Evolutionary conservation across 768 basidiomycete genomes (phyloP), one percentile per base, ranked within the genome.

Genomic region (Podaxis carcinomalis): DNA sequence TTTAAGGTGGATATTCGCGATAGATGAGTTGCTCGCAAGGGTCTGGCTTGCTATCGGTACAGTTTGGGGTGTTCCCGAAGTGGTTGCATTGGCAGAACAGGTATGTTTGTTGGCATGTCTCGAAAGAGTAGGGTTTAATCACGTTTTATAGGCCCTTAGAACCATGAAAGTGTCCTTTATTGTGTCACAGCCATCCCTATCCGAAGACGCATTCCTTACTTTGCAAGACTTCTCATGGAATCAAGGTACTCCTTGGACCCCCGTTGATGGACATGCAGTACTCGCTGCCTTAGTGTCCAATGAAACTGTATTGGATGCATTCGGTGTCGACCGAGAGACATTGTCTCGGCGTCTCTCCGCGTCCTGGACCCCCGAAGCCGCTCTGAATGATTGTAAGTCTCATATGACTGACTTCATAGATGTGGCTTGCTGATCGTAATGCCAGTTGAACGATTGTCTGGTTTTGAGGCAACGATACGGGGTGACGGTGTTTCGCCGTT

Each of bases 281-380:
- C 69, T 91, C n/a, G 65, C 75, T 2, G 73, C 83, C n/a, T 71
- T 95, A 16, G 78, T 82, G 10, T 78, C 80, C 2, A 80, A 78
- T 61, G 68, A 70, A 52, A 77, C 70, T 27, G 80, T 92, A 2
- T 88, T 87, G 65, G 81, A 83, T 59, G 83, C 85, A 6, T 84
- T 87, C 19, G 84, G 86, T 23, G 72, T 90, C 62, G 87, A 92
- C 66, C 77, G 78, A 56, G 76, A 84, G 47, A 73, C 72, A 2
- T 70, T 94, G 40, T 63, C 81, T 39, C 80, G 79, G 40, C 80
- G 84, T 51, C 75, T 93, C 28, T 78, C 80, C 4, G 67, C 69
- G 3, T 74, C 76, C 27, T 97, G 95, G 95, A 85, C 88, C 4
- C 82, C 89, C 6, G 85, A 93, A 57, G 74, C 78, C 10, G 93